Base-by-base conservation (phyloP, 2,329 filamentous ascomycete species). In the Aspergillus hortae region DNA sequence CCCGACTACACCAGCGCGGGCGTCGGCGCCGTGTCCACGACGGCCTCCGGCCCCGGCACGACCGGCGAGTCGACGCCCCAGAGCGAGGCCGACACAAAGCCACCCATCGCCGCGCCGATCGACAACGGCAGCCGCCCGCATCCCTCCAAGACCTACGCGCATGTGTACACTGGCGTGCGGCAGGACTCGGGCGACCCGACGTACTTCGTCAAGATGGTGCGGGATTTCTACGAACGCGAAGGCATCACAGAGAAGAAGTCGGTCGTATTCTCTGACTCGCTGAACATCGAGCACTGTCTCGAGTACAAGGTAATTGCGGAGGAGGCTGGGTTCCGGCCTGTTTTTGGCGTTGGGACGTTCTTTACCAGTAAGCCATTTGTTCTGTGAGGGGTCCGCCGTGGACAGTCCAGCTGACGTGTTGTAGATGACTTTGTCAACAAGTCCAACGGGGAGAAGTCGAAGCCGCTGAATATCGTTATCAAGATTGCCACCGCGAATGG, bases 391-490 rank as follows among this genome's bases (percentile, higher is more conserved):
- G 27, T 30, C 9, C 27, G 10, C 10, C 9, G 27, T 30, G 27
- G 27, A 30, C 27, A 30, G 27, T 6, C 27, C 27, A 30, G 27
- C 27, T 30, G 27, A 30, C 27, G 27, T 30, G 27, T 30, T 9
- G 27, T 9, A 82, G 84, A 99, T 66, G 94, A 99, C 71, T 99
- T 94, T 68, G 76, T 75, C n/a, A 83, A 88, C 58, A 75, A 81
- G 55, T 84, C 79, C 33, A 88, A 86, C 1, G 86, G 86, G 36
- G 84, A 85, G 61, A 97, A 96, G 73, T 96, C 92, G 0, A 84
- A 86, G 14, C 94, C 94, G 0, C 76, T 99, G 49, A 99, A 99
- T 65, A 99, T 99, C 63, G 94, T 99, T 61, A 96, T 99, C 75
- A 99, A 99, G 75, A 81, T 99, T 55, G 90, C 89, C 56, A 91